Base-by-base conservation (phyloP, 192 early-diverging fungal species). In the Lobosporangium transversale region DNA sequence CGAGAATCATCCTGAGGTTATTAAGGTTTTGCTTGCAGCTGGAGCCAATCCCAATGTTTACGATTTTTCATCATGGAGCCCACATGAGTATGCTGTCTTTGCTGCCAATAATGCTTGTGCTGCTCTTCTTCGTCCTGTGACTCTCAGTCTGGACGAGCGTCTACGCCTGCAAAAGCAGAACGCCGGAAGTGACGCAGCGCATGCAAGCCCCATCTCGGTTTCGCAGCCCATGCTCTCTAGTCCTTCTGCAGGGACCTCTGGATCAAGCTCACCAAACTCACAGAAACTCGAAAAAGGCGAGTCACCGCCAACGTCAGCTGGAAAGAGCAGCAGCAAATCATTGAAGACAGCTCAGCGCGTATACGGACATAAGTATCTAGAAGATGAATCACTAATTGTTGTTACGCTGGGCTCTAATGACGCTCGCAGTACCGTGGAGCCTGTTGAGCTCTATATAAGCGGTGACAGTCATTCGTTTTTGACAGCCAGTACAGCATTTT, bases 381-480 rank as follows among this genome's bases (percentile, higher is more conserved):
- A 87, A 36, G 68, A 83, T 43, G 80, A 89, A 65, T 84, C 79
- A 29, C 74, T 92, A 80, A 84, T 92, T 45, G 69, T 87, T 36
- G 66, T 92, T n/a, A 89, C 87, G 5, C 59, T 92, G 17, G 90
- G 90, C 9, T 87, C 87, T 2, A 84, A 81, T 37, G 90, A 90
- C 59, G 40, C 78, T 7, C 81, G 88, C n/a, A 82, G 76, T 30
- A 68, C 48, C 0, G 61, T 78, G 4, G 64, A 71, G 9, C 84
- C 86, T 6, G 76, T 90, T 1, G 70, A 85, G 18, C 51, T 89
- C 2, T 74, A 83, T 61, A 48, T 71, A 15, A 70, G 44, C 3
- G 53, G 42, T 2, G 74, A 48, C 9, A 61, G 61, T 3, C 63
- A 78, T 12, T 79, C 63, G 6, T 64, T 75, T 54, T 26, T 63